Evolutionary conservation across 208 protist species (phyloP), one percentile per base, ranked within the genome.

Genomic region (Angomonas desouzai): DNA sequence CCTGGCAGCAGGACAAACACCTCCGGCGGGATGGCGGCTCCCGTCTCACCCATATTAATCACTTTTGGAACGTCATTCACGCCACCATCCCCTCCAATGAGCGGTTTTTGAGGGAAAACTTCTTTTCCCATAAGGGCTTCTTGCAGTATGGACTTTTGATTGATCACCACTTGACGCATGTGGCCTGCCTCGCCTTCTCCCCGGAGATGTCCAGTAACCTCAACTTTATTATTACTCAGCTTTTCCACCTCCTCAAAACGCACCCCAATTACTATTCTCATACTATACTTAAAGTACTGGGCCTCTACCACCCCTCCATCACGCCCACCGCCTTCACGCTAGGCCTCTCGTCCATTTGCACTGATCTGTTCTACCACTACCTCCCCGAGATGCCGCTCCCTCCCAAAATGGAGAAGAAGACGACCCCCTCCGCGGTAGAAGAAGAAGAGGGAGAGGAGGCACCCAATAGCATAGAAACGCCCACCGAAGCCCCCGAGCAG

Each of bases 141-240:
- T 94, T 84, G 85, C 88, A 94, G 75, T 88, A 85, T 75, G 73
- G 75, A 13, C 72, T 94, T 30, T 79, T 94, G 1, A 70, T 79
- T 25, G 85, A 91, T 47, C 70, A 82, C 65, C 87, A 91, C 74
- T 75, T 83, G 25, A 91, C 88, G 23, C 72, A 87, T 51, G 63
- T 88, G 64, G 66, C 66, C 53, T 74, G 43, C 6, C 22, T 23
- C 29, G 28, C 25, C 28, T 20, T 57, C 38, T 9, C 3, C 22
- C 10, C 27, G 58, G 58, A 38, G 18, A 27, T 65, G 67, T 72
- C 56, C 34, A 67, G 61, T 34, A 62, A 64, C 11, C 68, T 70
- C 16, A 70, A 76, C 33, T 79, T 73, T 11, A 81, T 84, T 65
- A 77, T 91, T 27, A 70, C 72, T 28, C 83, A 89, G 68, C 68